Evolutionary conservation across 2,329 filamentous ascomycete genomes (phyloP).

Genomic region (Fusarium succisae): DNA sequence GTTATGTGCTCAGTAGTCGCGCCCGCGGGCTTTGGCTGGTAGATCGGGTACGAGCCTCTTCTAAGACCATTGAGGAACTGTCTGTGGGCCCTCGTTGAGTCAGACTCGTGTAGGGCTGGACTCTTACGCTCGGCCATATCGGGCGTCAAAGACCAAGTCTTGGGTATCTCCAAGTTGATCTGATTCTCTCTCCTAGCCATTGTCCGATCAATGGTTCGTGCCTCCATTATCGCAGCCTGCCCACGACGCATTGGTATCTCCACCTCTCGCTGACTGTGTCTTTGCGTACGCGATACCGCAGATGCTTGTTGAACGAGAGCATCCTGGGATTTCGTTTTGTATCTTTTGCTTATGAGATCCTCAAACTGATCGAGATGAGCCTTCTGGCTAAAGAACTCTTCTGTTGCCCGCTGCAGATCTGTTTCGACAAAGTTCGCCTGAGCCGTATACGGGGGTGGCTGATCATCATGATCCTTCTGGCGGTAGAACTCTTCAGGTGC

Average conservation of each 20-base stretch:
- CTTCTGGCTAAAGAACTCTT: background rate
- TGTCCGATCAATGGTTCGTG: accelerated
- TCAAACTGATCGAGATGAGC: background rate
- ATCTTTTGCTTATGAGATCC: background rate
- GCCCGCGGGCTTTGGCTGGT: no score
- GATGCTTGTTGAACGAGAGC: background rate
- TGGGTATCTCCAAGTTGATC: accelerated
- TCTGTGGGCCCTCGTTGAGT: background rate
- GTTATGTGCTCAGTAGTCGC: no score
- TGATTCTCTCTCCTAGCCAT: accelerated
- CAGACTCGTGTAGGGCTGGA: background rate
- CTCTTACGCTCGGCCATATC: background rate
- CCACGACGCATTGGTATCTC: background rate
- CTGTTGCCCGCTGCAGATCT: background rate
- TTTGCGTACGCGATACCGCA: background rate
- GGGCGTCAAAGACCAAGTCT: background rate
- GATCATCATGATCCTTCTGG: background rate
- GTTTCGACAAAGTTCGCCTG: background rate
- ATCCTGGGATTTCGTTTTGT: accelerated
- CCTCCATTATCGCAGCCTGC: background rate
- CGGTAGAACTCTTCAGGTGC: background rate
- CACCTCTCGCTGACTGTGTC: background rate
- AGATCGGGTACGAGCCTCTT: background rate
- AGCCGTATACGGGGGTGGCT: background rate
- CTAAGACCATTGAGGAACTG: no score